phyloP scores from a whole-genome alignment of 73 alveolate genomes.

The Effrenium voratum region DNA sequence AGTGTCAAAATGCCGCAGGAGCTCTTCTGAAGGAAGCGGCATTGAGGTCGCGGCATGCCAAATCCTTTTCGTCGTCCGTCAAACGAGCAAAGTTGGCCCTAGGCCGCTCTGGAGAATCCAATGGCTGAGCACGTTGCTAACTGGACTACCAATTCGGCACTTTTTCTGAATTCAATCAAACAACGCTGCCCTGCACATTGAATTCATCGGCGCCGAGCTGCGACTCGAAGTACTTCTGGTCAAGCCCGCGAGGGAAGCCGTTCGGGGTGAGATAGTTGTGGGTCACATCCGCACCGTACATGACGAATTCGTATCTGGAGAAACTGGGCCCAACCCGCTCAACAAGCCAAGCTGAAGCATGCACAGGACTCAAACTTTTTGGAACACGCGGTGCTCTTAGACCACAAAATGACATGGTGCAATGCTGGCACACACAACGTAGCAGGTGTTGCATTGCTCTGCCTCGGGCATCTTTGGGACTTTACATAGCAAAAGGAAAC shows the following conservation, averaged over 20 bases:
- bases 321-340: too few relatives aligned
- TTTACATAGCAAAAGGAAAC: too few relatives aligned
- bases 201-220: neutral
- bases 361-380: too few relatives aligned
- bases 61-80: conserved; percentile 78
- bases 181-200: neutral
- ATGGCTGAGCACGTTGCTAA: neutral
- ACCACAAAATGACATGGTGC: too few relatives aligned
- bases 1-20: too few relatives aligned
- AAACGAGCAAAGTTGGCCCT: conserved; percentile 81
- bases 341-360: too few relatives aligned
- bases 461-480: too few relatives aligned
- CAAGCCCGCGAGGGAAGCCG: conserved; percentile 85
- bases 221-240: conserved; percentile 58
- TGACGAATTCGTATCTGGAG: conserved; percentile 76
- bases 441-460: too few relatives aligned
- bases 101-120: neutral
- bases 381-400: too few relatives aligned
- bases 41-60: conserved; percentile 31
- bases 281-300: conserved; percentile 86
- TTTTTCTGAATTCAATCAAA: neutral
- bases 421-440: too few relatives aligned
- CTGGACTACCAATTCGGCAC: neutral
- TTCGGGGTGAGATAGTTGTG: conserved; percentile 80
- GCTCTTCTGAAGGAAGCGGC: neutral